These are phyloP conservation scores for Galeopsis tetrahit DNA, from an alignment of 257 asterid genomes.

Conservation along the genomic window DNA sequence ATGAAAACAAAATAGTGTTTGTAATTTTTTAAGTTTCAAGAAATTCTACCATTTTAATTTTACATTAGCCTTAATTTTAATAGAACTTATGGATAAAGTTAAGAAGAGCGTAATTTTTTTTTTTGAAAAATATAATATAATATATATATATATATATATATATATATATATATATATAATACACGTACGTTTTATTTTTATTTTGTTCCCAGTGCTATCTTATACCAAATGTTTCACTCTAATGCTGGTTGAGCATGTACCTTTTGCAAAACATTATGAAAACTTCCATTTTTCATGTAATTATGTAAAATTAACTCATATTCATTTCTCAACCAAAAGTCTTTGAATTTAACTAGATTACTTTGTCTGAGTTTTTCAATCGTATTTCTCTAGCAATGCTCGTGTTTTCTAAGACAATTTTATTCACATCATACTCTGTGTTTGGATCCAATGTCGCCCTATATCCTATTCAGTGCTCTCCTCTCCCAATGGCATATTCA, in stretches of 20 bases:
- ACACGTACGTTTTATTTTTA: no score
- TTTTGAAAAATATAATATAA: no score
- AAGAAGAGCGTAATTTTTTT: no score
- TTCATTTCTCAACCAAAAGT: conserved; percentile 78
- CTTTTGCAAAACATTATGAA: conserved; percentile 67
- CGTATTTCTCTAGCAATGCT: conserved; percentile 72
- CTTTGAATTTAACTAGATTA: conserved; percentile 68
- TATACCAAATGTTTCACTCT: conserved; percentile 63
- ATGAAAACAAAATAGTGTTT: no score
- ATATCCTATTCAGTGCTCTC: conserved; percentile 82
- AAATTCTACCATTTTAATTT: no score
- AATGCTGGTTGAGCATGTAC: conserved; percentile 40
- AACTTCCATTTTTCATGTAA: conserved; percentile 82
- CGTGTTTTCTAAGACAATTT: conserved; percentile 51
- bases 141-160: no score
- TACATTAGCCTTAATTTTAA: no score
- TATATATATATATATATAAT: no score
- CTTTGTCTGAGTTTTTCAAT: conserved; percentile 83
- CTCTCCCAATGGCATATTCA: conserved; percentile 62
- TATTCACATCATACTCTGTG: conserved; percentile 70
- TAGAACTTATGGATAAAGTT: no score
- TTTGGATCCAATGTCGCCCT: conserved; percentile 59
- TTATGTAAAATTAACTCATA: conserved; percentile 64
- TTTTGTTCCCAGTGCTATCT: conserved; percentile 72
- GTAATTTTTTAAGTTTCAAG: no score